These are phyloP conservation scores for Symbiodinium natans DNA, from an alignment of 73 alveolate species.

Conservation along the genomic window DNA sequence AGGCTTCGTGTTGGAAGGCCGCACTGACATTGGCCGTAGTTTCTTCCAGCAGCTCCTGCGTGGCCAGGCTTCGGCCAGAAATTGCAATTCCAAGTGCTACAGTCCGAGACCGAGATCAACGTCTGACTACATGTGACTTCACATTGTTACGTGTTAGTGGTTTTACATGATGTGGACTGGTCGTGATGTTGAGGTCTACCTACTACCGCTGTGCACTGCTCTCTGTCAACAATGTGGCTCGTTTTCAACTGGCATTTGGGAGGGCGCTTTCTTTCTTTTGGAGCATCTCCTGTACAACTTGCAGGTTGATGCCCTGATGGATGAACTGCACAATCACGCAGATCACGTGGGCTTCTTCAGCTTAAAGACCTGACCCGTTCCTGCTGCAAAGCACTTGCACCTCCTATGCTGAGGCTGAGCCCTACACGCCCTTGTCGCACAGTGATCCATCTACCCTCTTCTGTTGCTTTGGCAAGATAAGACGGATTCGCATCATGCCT, in stretches of 20 bases:
- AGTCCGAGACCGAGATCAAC: not conserved
- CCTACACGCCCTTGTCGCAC: slow-evolving; percentile 28
- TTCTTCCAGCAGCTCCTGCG: not conserved
- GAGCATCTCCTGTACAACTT: not conserved
- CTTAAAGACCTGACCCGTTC: too few species aligned
- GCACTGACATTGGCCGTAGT: too few species aligned
- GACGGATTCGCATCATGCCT: too few species aligned
- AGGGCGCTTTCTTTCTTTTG: too few species aligned
- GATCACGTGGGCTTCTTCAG: not conserved
- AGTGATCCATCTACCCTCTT: slow-evolving; percentile 20
- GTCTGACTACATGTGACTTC: too few species aligned
- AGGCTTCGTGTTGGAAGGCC: not conserved
- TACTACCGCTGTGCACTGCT: not conserved
- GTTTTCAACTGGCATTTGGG: not conserved
- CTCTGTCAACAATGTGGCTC: not conserved
- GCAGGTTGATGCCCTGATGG: not conserved
- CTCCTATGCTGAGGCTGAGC: slow-evolving; percentile 27
- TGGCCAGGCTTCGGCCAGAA: not conserved
- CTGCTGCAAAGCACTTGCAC: too few species aligned
- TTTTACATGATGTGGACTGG: too few species aligned
- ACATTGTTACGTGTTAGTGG: too few species aligned
- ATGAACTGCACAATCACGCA: slow-evolving; percentile 7
- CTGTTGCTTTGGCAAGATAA: not conserved
- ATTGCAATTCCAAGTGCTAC: not conserved
- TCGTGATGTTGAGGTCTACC: not conserved